Conservation (phyloP, 116 monocot species). For the Dioscorea cayenensis region DNA sequence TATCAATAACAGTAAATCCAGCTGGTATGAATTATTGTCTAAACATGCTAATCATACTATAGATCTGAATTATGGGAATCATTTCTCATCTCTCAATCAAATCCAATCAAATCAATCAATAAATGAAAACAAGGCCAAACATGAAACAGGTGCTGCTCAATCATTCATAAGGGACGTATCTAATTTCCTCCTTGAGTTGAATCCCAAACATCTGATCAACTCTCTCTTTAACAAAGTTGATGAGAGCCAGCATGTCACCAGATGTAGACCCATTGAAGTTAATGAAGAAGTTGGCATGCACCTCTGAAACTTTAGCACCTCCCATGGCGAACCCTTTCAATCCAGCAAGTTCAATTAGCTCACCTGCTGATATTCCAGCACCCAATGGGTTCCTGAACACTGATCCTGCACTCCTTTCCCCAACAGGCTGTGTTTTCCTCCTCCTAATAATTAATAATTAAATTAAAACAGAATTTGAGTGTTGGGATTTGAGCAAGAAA, state of each 20-base stretch:
- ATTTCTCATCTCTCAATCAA: background rate
- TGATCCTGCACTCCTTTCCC: conserved; percentile 32
- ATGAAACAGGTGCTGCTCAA: background rate
- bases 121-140: background rate
- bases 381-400: conserved; percentile 35
- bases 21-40: background rate
- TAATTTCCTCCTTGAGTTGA: conserved; percentile 33
- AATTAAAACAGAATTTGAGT: too few species aligned
- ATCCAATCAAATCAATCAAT: background rate
- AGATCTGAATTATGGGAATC: background rate
- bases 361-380: conserved; percentile 17
- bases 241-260: conserved; percentile 26
- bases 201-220: conserved; percentile 26
- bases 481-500: too few species aligned
- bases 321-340: conserved; percentile 33
- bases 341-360: conserved; percentile 33
- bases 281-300: conserved; percentile 49
- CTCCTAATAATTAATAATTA: conserved; percentile 14
- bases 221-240: conserved; percentile 26
- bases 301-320: conserved; percentile 35
- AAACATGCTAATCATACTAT: background rate
- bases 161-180: conserved; percentile 22
- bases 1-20: background rate
- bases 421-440: conserved; percentile 29
- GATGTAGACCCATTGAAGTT: conserved; percentile 23